These are phyloP conservation scores for Moricandia moricandioides DNA, from an alignment of 345 rosid species.

Conservation along the genomic window DNA sequence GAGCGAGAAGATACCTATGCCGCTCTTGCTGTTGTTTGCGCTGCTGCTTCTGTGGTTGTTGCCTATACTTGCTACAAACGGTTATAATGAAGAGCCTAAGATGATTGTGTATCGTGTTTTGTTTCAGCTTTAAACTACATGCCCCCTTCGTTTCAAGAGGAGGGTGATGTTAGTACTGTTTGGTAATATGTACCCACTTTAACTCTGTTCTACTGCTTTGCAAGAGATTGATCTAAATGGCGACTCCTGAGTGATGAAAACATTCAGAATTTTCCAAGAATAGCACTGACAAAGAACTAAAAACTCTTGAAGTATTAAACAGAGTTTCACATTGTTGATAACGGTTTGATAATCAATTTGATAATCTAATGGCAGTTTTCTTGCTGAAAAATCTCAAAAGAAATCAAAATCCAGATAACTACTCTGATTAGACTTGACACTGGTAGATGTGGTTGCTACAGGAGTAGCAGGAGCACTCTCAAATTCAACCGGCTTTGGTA, in stretches of 20 bases:
- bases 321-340: slow-evolving; percentile 13
- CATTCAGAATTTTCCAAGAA: slow-evolving; percentile 11
- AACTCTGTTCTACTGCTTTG: background rate
- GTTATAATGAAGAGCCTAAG: slow-evolving; percentile 35
- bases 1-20: slow-evolving; percentile 91
- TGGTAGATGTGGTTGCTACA: slow-evolving; percentile 42
- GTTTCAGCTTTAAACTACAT: slow-evolving; percentile 20
- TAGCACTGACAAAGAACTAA: slow-evolving; percentile 15
- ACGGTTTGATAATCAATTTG: slow-evolving; percentile 22
- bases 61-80: slow-evolving; percentile 78
- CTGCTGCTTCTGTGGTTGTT: slow-evolving; percentile 75
- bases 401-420: slow-evolving; percentile 71
- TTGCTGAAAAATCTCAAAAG: slow-evolving; percentile 41
- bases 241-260: background rate
- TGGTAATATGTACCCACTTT: background rate
- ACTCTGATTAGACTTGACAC: slow-evolving; percentile 51
- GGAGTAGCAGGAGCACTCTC: slow-evolving; percentile 47
- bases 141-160: slow-evolving; percentile 19
- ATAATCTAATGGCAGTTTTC: slow-evolving; percentile 23
- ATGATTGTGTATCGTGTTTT: slow-evolving; percentile 23
- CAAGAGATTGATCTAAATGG: background rate
- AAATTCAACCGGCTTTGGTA: slow-evolving; percentile 59
- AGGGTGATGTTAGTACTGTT: slow-evolving; percentile 12
- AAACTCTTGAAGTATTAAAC: slow-evolving; percentile 9
- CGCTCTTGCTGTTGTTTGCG: slow-evolving; percentile 70